phyloP scores from a whole-genome alignment of 306 rosid genomes.

The Vicia sativa region DNA sequence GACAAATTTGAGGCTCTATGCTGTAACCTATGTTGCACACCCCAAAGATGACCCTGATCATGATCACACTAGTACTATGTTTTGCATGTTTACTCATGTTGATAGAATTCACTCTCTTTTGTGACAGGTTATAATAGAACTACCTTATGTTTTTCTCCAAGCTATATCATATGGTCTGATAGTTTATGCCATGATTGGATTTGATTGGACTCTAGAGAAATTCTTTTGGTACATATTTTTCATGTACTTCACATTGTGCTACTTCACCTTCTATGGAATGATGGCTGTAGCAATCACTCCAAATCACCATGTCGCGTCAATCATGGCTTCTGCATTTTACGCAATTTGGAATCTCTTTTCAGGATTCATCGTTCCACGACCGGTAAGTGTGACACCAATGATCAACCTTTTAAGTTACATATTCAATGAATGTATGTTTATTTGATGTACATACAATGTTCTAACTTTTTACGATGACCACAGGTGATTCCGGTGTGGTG shows the following conservation, averaged over 20 bases:
- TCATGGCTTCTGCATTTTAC: conserved; percentile 57
- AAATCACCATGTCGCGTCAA: conserved; percentile 60
- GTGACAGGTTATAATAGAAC: conserved; percentile 24
- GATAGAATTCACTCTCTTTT: conserved; percentile 1
- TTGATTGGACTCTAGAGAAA: conserved; percentile 57
- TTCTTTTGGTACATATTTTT: conserved; percentile 67
- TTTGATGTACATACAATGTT: neutral
- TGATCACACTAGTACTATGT: too few relatives aligned
- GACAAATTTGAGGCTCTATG: too few relatives aligned
- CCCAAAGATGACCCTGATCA: too few relatives aligned
- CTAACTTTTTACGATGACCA: neutral
- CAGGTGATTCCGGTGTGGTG: conserved; percentile 64
- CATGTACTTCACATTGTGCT: conserved; percentile 57
- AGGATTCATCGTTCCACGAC: conserved; percentile 57
- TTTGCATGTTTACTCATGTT: neutral
- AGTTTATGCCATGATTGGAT: conserved; percentile 70
- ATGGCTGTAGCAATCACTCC: conserved; percentile 60
- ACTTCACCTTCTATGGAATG: conserved; percentile 75
- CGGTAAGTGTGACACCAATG: conserved; percentile 47
- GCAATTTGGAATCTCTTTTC: conserved; percentile 67
- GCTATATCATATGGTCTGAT: conserved; percentile 48
- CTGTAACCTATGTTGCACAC: too few relatives aligned
- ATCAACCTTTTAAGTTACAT: neutral
- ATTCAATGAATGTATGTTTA: neutral
- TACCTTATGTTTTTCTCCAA: conserved; percentile 54